A percentile compares a stretch with the other conserved stretches of the same genome.
Conservation (phyloP, 2,329 filamentous ascomycete species). For the Mariannaea elegans region DNA sequence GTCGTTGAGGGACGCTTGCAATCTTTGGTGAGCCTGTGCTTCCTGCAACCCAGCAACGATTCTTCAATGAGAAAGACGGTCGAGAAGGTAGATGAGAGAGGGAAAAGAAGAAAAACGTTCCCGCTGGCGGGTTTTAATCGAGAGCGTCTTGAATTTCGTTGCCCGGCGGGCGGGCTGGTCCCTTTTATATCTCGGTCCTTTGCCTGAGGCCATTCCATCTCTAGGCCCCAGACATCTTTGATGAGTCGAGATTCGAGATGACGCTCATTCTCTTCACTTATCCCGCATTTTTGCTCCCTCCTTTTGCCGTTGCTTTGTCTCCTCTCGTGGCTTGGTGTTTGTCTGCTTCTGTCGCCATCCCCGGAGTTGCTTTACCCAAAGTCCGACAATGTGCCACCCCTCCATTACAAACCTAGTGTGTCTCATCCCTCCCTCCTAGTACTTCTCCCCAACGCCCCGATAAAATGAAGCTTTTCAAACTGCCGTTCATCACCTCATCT, state of each 20-base stretch:
- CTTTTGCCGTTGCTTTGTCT: conserved; percentile 10
- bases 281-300: conserved; percentile 1
- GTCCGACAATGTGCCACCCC: conserved; percentile 18
- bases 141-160: conserved; percentile 25
- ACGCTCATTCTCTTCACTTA: conserved; percentile 1
- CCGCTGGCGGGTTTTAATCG: conserved; percentile 14
- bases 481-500: conserved; percentile 23
- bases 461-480: conserved; percentile 34
- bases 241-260: conserved; percentile 14
- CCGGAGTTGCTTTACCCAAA: conserved; percentile 4
- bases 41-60: conserved; percentile 34
- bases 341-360: not conserved
- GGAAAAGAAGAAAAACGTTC: conserved; percentile 12
- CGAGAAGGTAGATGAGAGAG: conserved; percentile 24
- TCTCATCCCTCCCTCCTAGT: conserved; percentile 19
- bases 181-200: conserved; percentile 39
- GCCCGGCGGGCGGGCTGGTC: conserved; percentile 30
- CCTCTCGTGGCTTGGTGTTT: conserved; percentile 18
- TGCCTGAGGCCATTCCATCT: conserved; percentile 32
- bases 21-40: conserved; percentile 30
- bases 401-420: conserved; percentile 24
- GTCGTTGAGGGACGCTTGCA: conserved; percentile 26
- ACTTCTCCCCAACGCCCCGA: conserved; percentile 10
- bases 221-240: not conserved
- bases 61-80: conserved; percentile 26